Evolutionary conservation across 345 rosid species (phyloP).

Genomic region (Citrus sp.): DNA sequence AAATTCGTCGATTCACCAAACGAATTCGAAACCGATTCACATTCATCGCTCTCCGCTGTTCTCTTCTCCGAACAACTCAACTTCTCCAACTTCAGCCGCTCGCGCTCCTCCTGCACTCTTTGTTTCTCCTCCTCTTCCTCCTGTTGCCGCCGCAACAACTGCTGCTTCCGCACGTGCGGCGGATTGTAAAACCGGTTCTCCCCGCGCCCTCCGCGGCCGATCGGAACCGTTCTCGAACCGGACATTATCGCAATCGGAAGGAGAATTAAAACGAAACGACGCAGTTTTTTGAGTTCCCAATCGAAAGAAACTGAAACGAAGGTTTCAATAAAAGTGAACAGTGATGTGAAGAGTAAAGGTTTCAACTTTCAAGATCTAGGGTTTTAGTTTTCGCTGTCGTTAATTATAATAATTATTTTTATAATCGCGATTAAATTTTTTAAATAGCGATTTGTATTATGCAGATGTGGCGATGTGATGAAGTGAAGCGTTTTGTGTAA

Average conservation of each 20-base stretch:
- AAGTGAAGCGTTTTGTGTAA: conserved; percentile 3
- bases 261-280: not conserved
- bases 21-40: conserved; percentile 34
- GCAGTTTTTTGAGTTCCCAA: not conserved
- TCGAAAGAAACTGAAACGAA: too few relatives aligned
- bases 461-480: conserved; percentile 25
- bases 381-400: conserved; percentile 23
- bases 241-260: conserved; percentile 30
- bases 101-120: conserved; percentile 16
- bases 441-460: not conserved
- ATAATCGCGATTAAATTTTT: not conserved
- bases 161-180: conserved; percentile 43
- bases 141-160: conserved; percentile 40
- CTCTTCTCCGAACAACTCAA: conserved; percentile 25
- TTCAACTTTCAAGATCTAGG: conserved; percentile 20
- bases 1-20: conserved; percentile 49
- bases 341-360: too few relatives aligned
- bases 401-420: too few relatives aligned
- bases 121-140: conserved; percentile 19
- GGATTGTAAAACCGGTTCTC: conserved; percentile 53
- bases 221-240: conserved; percentile 41
- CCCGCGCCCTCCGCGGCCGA: conserved; percentile 32
- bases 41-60: conserved; percentile 15
- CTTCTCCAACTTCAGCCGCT: conserved; percentile 26
- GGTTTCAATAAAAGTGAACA: too few relatives aligned